Base-by-base conservation (phyloP, 257 asterid species). In the Petunia axillaris region DNA sequence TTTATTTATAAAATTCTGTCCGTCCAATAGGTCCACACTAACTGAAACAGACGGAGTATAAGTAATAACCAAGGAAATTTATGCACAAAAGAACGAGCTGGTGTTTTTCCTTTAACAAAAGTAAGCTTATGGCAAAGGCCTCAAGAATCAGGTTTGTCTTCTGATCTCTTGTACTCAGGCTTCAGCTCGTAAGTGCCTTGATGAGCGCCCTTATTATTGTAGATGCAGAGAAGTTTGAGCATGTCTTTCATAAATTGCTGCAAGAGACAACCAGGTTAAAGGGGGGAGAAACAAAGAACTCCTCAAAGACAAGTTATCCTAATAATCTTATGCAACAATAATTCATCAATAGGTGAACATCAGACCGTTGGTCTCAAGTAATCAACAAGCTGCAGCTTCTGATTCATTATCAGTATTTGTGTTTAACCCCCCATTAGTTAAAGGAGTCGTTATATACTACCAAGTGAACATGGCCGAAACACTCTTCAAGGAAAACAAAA, bases 231-330 rank as follows among this genome's bases (percentile, higher is more conserved):
- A 44, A 88, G 85, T 89, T 93, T 93, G 46, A 94, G 98, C 96
- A 94, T 89, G 75, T 91, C 96, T 86, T 94, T 94, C 79, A 94
- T 85, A 85, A 93, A 94, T 93, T 94, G 98, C 98, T 94, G 96
- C 81, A 52, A 62, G 39, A 62, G 15, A 62, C 67, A 35, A 62
- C 67, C 9, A 35, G 15, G 67, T 62, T 62, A 62, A 62, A 62
- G 13, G 14, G 67, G 39, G 36, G 15, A 35, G 36, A 62, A 62
- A 62, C 25, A 25, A 25, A 25, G 25, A 25, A 25, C 25, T 3
- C 38, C 13, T 59, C 39, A 59, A 59, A 59, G 39, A 16, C 39
- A 0, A 59, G 25, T 59, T 60, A 13, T 37, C 15, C 41, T 62
- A 7, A 16, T 25, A 38, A 60, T 60, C 39, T 60, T 39, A 9